phyloP scores from a whole-genome alignment of 129 eudicot genomes.

The sunflower (Helianthus annuus) region HanXRQr2.0-SUNRISE NC_035435.2:86520736-86521235 shows the following conservation, averaged over 20 bases:
- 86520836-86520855: not conserved
- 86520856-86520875: not conserved
- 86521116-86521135: constrained; percentile 95
- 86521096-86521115: constrained; percentile 81
- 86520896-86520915: not conserved
- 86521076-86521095: constrained; percentile 72
- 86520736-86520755: not conserved
- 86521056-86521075: constrained; percentile 98
- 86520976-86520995: constrained; percentile 83
- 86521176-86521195: not conserved
- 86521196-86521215: not conserved
- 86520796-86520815: not conserved
- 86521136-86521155: constrained; percentile 77
- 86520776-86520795: not conserved
- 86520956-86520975: constrained; percentile 81
- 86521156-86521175: not conserved
- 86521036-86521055: constrained; percentile 85
- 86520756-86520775: not conserved
- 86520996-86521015: constrained; percentile 67
- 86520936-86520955: constrained; percentile 92
- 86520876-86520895: not conserved
- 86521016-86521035: constrained; percentile 91
- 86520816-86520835: not conserved
- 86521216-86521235: not conserved
- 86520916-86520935: constrained; percentile 37